These are phyloP conservation scores for Cladosporium oxysporum DNA, from an alignment of 2,329 filamentous ascomycete genomes.

Conservation along the genomic window DNA sequence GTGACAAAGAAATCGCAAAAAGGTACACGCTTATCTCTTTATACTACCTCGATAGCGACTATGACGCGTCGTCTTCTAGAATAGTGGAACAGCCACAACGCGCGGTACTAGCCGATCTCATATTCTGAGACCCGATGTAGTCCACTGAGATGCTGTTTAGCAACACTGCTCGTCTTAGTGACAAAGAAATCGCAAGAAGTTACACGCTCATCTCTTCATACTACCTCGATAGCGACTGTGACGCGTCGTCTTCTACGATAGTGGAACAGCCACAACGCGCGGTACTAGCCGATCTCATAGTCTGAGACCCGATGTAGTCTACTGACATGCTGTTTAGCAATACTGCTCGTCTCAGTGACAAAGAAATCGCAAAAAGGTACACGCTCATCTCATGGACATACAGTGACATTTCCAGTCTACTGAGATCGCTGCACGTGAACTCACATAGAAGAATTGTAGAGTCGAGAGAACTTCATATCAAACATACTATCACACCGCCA, in stretches of 20 bases:
- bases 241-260: background rate
- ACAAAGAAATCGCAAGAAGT: no score
- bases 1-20: no score
- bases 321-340: background rate
- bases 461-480: background rate
- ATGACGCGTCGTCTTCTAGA: no score
- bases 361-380: background rate
- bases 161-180: no score
- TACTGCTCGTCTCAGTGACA: background rate
- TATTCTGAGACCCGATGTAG: no score
- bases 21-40: no score
- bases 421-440: background rate
- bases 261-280: background rate
- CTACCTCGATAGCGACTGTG: background rate
- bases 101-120: no score
- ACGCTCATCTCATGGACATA: background rate
- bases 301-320: background rate
- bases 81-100: no score
- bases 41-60: no score
- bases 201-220: no score
- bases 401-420: background rate
- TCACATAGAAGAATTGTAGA: background rate
- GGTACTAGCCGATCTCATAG: background rate
- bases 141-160: no score
- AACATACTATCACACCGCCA: background rate